A percentile compares a stretch with the other conserved stretches of the same genome.
These are phyloP conservation scores for Dunaliella primolecta DNA, from an alignment of 139 green algal genomes.

Conservation along the genomic window DNA sequence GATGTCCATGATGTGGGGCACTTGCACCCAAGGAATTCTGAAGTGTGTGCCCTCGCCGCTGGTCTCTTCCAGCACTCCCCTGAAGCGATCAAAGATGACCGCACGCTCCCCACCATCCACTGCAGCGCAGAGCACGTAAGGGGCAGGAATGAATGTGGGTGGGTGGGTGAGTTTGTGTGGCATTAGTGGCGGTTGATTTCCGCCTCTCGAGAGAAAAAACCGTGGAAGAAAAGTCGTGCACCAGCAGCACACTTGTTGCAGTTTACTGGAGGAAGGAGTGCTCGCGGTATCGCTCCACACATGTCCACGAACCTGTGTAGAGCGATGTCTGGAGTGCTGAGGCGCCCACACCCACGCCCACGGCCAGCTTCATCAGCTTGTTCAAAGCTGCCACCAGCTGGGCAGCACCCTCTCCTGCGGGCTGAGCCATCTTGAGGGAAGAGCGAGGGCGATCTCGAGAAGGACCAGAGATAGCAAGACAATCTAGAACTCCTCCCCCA, in stretches of 20 bases:
- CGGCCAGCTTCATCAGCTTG: slow-evolving; percentile 74
- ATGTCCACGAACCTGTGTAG: slow-evolving; percentile 67
- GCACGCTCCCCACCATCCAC: slow-evolving; percentile 95
- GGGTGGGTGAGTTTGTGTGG: no score
- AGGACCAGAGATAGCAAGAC: no score
- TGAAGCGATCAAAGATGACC: slow-evolving; percentile 97
- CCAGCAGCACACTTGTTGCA: neutral
- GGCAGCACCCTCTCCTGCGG: slow-evolving; percentile 22
- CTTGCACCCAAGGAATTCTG: slow-evolving; percentile 86
- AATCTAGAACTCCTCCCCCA: no score
- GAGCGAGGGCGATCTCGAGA: no score
- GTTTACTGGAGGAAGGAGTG: neutral
- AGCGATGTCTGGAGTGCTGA: slow-evolving; percentile 73
- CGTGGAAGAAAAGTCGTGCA: neutral
- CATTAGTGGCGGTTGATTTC: no score
- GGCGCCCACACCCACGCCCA: slow-evolving; percentile 71
- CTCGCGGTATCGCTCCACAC: neutral
- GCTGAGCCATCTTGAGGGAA: no score
- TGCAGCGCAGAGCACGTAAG: slow-evolving; percentile 53
- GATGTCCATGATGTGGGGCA: slow-evolving; percentile 94
- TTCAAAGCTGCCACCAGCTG: slow-evolving; percentile 55
- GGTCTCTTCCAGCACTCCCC: slow-evolving; percentile 79
- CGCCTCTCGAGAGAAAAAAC: slow-evolving; percentile 15
- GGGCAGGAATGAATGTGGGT: neutral
- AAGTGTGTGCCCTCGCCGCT: slow-evolving; percentile 92